Percentiles rank a stretch among this genome's conserved stretches.
Conservation (phyloP, 768 basidiomycete species). For the Leucocoprinus leucothites region DNA sequence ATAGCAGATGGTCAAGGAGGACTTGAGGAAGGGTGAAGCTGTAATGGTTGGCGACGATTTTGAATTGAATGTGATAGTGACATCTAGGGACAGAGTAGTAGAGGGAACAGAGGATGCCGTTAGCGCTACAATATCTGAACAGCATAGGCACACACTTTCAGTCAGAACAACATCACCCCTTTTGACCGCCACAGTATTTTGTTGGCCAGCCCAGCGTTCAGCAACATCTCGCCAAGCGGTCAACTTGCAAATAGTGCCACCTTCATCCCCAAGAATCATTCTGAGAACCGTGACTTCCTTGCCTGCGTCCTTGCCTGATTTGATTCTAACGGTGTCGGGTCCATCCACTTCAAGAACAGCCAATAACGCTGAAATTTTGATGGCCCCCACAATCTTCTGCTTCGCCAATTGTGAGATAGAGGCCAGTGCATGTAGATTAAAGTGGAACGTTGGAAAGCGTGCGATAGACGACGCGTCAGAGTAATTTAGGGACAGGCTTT, state of each 20-base stretch:
- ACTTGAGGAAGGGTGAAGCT: conserved; percentile 67
- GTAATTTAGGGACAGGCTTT: conserved; percentile 43
- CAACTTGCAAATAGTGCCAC: conserved; percentile 63
- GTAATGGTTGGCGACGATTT: conserved; percentile 48
- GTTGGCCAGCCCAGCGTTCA: conserved; percentile 60
- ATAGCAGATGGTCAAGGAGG: conserved; percentile 68
- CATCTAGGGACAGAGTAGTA: conserved; percentile 35
- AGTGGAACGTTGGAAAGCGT: conserved; percentile 72
- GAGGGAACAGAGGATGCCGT: neutral
- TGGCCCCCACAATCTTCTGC: conserved; percentile 32
- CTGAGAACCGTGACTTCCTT: conserved; percentile 66
- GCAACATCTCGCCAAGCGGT: conserved; percentile 80
- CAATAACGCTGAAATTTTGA: conserved; percentile 56
- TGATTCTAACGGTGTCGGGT: conserved; percentile 63
- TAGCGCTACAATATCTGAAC: conserved; percentile 2
- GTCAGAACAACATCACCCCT: conserved; percentile 72
- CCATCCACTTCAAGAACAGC: conserved; percentile 77
- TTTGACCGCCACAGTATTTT: conserved; percentile 42
- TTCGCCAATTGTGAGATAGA: conserved; percentile 39
- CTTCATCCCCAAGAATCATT: conserved; percentile 72
- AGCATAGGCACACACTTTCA: conserved; percentile 48
- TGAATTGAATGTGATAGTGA: conserved; percentile 45
- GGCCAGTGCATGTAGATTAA: conserved; percentile 59
- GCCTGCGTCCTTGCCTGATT: conserved; percentile 68
- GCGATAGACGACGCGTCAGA: conserved; percentile 72